Evolutionary conservation across 2,329 filamentous ascomycete species (phyloP).

Genomic region (Verticillium zaregamsianum): DNA sequence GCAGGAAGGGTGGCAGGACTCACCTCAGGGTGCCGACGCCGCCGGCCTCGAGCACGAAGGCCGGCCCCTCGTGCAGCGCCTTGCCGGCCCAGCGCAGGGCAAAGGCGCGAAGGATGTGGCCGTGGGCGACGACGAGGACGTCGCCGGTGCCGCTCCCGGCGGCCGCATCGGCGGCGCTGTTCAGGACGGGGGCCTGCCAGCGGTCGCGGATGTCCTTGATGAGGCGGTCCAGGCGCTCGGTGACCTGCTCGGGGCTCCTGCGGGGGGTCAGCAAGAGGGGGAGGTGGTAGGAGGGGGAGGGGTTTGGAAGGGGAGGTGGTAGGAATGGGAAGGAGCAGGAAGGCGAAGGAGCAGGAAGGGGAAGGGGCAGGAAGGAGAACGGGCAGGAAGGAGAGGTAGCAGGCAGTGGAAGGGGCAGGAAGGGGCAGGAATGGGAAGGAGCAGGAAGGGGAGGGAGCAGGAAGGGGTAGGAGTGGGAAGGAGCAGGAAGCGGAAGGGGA

Average conservation of each 20-base stretch:
- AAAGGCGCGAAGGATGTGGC: conserved; percentile 83
- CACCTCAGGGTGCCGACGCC: conserved; percentile 76
- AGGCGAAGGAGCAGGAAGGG: too few species aligned
- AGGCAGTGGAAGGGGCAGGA: too few species aligned
- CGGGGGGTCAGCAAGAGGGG: background rate
- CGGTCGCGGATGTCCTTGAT: conserved; percentile 69
- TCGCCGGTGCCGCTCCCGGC: conserved; percentile 27
- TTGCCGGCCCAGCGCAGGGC: conserved; percentile 82
- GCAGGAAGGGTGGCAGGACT: conserved; percentile 13
- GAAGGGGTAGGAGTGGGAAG: too few species aligned
- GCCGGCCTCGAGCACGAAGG: conserved; percentile 83
- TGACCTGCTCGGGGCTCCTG: conserved; percentile 69
- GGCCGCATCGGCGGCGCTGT: conserved; percentile 25
- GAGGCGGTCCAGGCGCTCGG: conserved; percentile 66
- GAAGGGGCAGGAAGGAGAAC: too few species aligned
- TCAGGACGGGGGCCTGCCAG: conserved; percentile 61
- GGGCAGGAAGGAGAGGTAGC: too few species aligned
- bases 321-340: too few species aligned
- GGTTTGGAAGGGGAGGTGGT: too few species aligned
- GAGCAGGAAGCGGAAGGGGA: too few species aligned
- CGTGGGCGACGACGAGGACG: conserved; percentile 72
- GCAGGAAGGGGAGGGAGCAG: too few species aligned
- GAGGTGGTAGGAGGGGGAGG: too few species aligned
- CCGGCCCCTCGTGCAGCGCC: conserved; percentile 68
- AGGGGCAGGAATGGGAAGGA: too few species aligned